Percentiles rank a stretch among this genome's conserved stretches.
These are phyloP conservation scores for Lasiosphaeria hispida DNA, from an alignment of 495 filamentous ascomycete genomes.

Conservation along the genomic window DNA sequence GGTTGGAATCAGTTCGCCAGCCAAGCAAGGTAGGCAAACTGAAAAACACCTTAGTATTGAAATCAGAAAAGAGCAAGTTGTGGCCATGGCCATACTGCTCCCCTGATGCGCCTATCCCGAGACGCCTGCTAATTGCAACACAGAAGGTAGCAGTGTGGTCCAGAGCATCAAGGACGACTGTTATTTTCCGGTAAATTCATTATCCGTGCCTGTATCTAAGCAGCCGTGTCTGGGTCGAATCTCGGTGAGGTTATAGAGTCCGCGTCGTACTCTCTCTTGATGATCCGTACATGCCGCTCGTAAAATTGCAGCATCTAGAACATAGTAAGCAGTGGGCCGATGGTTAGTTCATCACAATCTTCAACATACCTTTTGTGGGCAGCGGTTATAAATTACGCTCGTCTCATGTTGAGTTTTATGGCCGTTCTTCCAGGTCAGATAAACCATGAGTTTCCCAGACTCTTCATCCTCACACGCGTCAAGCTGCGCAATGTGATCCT, in stretches of 20 bases:
- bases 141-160: neutral
- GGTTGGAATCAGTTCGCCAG: too few species aligned
- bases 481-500: constrained; percentile 52
- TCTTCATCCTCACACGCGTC: constrained; percentile 57
- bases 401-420: constrained; percentile 60
- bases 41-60: too few species aligned
- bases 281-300: constrained; percentile 55
- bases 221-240: neutral
- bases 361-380: constrained; percentile 56
- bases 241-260: constrained; percentile 4
- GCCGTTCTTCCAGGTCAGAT: constrained; percentile 56
- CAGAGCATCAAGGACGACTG: neutral
- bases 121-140: too few species aligned
- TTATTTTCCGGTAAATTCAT: neutral
- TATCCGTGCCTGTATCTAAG: neutral
- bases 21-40: too few species aligned
- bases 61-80: too few species aligned
- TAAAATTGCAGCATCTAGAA: constrained; percentile 60
- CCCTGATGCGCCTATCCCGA: too few species aligned
- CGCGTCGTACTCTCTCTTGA: constrained; percentile 33
- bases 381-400: constrained; percentile 53
- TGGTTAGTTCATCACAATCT: too few species aligned
- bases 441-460: constrained; percentile 46
- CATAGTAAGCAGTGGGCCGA: constrained; percentile 9
- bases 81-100: too few species aligned